Base-by-base conservation (phyloP, 1,139 yeast genomes). In the Wickerhamiella infanticola region DNA sequence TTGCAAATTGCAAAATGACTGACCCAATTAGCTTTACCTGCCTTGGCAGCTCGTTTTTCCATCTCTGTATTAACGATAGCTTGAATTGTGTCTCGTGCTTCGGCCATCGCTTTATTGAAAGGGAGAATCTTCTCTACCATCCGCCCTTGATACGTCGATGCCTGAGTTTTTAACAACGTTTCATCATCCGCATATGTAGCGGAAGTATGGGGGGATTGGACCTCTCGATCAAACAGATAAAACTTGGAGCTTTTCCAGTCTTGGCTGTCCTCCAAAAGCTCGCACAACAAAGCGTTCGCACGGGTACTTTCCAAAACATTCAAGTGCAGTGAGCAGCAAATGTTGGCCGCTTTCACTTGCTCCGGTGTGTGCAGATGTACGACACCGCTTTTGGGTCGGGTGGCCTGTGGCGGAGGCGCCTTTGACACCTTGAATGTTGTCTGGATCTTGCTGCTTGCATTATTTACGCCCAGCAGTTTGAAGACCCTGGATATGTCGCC, bases 161-260 rank as follows among this genome's bases (percentile, higher is more conserved):
- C 9, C 4, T 11, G 13, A 5, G n/a, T 40, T 5, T 33, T 26
- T 9, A 31, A 35, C 8, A 37, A 5, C 5, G 58, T 58, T 35
- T 61, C 48, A 44, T 63, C 61, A 39, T 56, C 59, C 2, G 68
- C 54, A 53, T 70, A 73, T 38, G 68, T 45, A 3, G 68, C 66
- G 9, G 73, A 58, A 5, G 61, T 59, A 54, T 79, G 84, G 26
- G 74, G 71, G 0, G 86, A 74, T 6, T 56, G 58, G 43, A 82
- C 80, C 44, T 65, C 58, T 24, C 77, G 72, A 1, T 79, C 85
- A 53, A 79, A 81, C 13, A 81, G 63, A 48, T 72, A 69, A 55
- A 81, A 81, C n/a, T 42, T 38, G 36, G 52, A 44, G 25, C 49
- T 46, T 13, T 65, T 64, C 63, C 77, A 74, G 0, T 55, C 48